These are phyloP conservation scores for Adansonia gregorii DNA, from an alignment of 441 rosid species.

Conservation along the genomic window DNA sequence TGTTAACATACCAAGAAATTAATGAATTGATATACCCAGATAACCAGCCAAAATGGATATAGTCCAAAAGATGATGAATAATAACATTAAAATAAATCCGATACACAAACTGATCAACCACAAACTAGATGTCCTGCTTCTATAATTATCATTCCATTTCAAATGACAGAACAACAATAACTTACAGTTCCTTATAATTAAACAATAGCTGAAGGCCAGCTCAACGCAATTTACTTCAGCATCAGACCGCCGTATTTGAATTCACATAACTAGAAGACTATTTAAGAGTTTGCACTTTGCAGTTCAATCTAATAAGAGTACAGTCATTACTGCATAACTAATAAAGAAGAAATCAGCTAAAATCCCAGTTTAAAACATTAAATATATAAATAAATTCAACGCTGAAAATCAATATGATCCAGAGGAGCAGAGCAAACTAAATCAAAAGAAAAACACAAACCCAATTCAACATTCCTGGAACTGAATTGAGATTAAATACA, in stretches of 20 bases:
- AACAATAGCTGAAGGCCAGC: constrained; percentile 12
- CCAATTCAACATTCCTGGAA: constrained; percentile 9
- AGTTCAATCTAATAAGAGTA: constrained; percentile 13
- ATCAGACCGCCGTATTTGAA: not conserved
- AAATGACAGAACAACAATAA: constrained; percentile 1
- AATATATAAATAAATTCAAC: constrained; percentile 6
- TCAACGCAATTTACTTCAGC: not conserved
- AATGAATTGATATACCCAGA: not conserved
- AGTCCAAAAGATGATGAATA: not conserved
- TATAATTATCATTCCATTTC: not conserved
- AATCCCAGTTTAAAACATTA: not conserved
- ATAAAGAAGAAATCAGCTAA: not conserved
- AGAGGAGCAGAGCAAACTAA: not conserved
- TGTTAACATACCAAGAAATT: not conserved
- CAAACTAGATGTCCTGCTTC: constrained; percentile 7
- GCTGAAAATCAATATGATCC: constrained; percentile 15
- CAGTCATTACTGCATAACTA: constrained; percentile 15
- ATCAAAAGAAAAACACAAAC: constrained; percentile 9
- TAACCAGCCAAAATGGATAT: not conserved
- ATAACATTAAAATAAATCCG: not conserved
- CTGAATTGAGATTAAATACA: not conserved
- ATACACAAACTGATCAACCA: not conserved
- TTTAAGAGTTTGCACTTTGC: not conserved
- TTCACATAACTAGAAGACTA: constrained; percentile 1
- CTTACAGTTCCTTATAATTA: not conserved